phyloP scores from a whole-genome alignment of 768 basidiomycete species.

The Russula vinacea region DNA sequence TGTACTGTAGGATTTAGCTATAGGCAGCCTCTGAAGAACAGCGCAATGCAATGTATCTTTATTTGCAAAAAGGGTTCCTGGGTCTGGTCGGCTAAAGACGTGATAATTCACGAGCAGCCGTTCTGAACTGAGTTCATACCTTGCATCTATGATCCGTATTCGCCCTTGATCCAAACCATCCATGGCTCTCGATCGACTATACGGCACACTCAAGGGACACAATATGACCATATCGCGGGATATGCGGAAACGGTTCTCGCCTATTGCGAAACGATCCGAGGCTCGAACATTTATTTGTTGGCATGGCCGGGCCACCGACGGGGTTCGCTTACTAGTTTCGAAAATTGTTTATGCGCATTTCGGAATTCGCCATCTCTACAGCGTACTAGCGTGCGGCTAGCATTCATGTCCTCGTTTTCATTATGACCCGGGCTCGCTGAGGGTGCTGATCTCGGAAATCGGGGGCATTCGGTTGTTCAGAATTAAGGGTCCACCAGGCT shows the following conservation, averaged over 20 bases:
- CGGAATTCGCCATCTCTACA: not conserved
- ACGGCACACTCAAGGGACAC: not conserved
- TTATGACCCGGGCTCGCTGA: too few relatives aligned
- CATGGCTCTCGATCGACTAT: not conserved
- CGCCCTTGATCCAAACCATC: not conserved
- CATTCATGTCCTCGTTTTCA: too few relatives aligned
- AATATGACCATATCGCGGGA: not conserved
- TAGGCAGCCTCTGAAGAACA: not conserved
- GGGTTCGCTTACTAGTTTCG: not conserved
- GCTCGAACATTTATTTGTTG: conserved; percentile 7
- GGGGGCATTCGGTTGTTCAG: too few relatives aligned
- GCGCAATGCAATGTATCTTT: conserved; percentile 3
- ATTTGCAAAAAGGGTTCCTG: not conserved
- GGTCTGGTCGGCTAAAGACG: too few relatives aligned
- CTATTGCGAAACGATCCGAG: conserved; percentile 8
- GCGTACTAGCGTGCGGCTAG: too few relatives aligned
- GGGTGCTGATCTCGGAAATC: too few relatives aligned
- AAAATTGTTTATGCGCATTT: not conserved
- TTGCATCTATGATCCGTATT: not conserved
- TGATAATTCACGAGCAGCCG: not conserved
- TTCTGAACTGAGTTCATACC: not conserved
- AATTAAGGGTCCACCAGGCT: too few relatives aligned
- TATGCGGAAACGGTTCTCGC: not conserved
- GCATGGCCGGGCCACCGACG: not conserved
- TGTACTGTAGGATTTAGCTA: not conserved